Percentiles rank a stretch among this genome's conserved stretches.
Conservation (phyloP, 1,139 yeast genomes). For the Saccharomyces pastorianus region DNA sequence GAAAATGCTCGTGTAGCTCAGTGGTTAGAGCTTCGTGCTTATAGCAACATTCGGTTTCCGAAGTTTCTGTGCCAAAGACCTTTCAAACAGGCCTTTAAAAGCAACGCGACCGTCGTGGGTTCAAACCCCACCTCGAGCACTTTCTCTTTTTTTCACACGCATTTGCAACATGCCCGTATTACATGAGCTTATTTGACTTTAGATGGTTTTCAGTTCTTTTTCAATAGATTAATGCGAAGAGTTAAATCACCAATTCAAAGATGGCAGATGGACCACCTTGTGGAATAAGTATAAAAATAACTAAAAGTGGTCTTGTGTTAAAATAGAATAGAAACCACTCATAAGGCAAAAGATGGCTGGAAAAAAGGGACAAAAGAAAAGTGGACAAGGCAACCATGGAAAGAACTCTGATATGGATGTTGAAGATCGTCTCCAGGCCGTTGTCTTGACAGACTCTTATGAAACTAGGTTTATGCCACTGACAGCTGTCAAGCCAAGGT, state of each 20-base stretch:
- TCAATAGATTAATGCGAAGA: not conserved
- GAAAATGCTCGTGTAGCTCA: slow-evolving; percentile 43
- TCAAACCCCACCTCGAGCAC: slow-evolving; percentile 47
- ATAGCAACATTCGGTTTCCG: slow-evolving; percentile 34
- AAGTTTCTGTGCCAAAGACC: slow-evolving; percentile 22
- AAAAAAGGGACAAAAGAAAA: slow-evolving; percentile 14
- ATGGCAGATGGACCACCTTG: not conserved
- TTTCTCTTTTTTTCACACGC: slow-evolving; percentile 25
- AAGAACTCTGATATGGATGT: slow-evolving; percentile 49
- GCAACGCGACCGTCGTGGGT: slow-evolving; percentile 49
- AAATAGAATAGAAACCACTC: not conserved
- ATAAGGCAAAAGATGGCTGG: slow-evolving; percentile 16
- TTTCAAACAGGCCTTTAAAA: slow-evolving; percentile 19
- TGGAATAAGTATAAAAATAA: not conserved
- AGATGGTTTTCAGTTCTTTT: not conserved
- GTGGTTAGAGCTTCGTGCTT: slow-evolving; percentile 48
- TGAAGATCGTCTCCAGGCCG: slow-evolving; percentile 81
- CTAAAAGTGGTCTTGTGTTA: not conserved
- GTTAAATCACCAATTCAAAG: not conserved
- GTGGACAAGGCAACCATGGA: slow-evolving; percentile 30
- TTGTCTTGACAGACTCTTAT: slow-evolving; percentile 88
- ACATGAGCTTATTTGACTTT: not conserved
- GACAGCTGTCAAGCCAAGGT: slow-evolving; percentile 76
- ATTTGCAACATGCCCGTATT: not conserved
- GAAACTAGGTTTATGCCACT: slow-evolving; percentile 89